phyloP scores from a whole-genome alignment of 2,329 filamentous ascomycete species.

The Calonectria pseudoreteaudii region DNA sequence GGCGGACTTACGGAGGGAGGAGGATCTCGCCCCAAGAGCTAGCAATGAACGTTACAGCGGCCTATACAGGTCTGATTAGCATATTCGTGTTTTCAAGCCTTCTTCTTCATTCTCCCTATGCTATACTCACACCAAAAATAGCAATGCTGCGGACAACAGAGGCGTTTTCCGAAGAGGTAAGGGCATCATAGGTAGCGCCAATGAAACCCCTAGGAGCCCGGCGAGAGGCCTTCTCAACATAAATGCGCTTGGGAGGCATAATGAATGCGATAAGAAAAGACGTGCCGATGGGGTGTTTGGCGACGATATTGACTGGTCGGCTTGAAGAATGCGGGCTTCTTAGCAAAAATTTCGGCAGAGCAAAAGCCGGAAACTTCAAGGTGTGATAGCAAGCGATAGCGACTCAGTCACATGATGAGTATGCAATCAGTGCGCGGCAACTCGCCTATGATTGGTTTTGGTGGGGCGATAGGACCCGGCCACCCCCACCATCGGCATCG shows the following conservation, averaged over 20 bases:
- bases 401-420: constrained; percentile 43
- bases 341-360: constrained; percentile 39
- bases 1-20: constrained; percentile 68
- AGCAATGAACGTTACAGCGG: constrained; percentile 73
- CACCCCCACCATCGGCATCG: constrained; percentile 4
- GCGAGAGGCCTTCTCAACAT: constrained; percentile 60
- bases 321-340: constrained; percentile 13
- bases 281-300: background rate
- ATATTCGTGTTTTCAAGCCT: background rate
- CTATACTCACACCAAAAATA: constrained; percentile 72
- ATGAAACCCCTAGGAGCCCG: constrained; percentile 64
- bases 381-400: constrained; percentile 29
- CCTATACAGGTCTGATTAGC: constrained; percentile 54
- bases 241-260: constrained; percentile 75
- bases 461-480: background rate
- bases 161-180: constrained; percentile 76
- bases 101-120: background rate
- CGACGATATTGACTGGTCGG: background rate
- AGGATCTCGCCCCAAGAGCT: constrained; percentile 77
- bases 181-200: constrained; percentile 68
- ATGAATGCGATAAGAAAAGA: constrained; percentile 32
- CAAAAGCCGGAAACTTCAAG: constrained; percentile 28
- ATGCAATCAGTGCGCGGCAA: background rate
- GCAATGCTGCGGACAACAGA: constrained; percentile 75
- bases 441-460: background rate